Percentiles rank a stretch among this genome's conserved stretches.
phyloP scores from a whole-genome alignment of 2,329 filamentous ascomycete genomes.

The Pseudocercospora fijiensis region DNA sequence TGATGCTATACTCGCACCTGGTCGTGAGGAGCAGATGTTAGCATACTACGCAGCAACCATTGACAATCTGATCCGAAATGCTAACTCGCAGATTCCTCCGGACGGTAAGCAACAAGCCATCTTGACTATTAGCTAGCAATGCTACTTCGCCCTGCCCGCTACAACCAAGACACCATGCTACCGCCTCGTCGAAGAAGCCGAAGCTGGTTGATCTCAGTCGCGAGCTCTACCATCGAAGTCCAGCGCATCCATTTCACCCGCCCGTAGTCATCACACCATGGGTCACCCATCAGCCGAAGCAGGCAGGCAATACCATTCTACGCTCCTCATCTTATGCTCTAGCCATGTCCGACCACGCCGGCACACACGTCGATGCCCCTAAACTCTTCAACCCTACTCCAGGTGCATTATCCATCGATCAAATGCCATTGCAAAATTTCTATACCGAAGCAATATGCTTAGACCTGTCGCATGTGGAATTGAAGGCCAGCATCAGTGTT shows the following conservation, averaged over 20 bases:
- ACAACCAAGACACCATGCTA: slow-evolving; percentile 5
- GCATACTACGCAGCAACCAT: background rate
- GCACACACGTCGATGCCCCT: slow-evolving; percentile 34
- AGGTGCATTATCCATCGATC: slow-evolving; percentile 30
- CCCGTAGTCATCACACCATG: slow-evolving; percentile 30
- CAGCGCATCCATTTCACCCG: slow-evolving; percentile 33
- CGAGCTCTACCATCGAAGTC: slow-evolving; percentile 32
- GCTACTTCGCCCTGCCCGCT: background rate
- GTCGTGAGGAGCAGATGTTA: background rate
- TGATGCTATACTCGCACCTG: background rate
- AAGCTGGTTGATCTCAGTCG: slow-evolving; percentile 30
- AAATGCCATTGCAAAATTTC: slow-evolving; percentile 34
- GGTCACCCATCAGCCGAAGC: slow-evolving; percentile 34
- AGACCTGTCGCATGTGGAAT: slow-evolving; percentile 32
- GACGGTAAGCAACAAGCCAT: background rate
- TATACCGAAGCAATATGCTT: slow-evolving; percentile 32
- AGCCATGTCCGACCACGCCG: slow-evolving; percentile 33
- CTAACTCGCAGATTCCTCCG: background rate
- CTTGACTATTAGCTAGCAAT: background rate
- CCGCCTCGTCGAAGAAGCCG: slow-evolving; percentile 20
- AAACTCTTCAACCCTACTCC: slow-evolving; percentile 34
- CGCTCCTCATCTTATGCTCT: slow-evolving; percentile 31
- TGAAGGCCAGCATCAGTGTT: slow-evolving; percentile 28
- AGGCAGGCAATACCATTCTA: slow-evolving; percentile 31
- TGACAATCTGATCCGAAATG: background rate